These are phyloP conservation scores for Globisporangium splendens DNA, from an alignment of 352 stramenopile species.

Conservation along the genomic window DNA sequence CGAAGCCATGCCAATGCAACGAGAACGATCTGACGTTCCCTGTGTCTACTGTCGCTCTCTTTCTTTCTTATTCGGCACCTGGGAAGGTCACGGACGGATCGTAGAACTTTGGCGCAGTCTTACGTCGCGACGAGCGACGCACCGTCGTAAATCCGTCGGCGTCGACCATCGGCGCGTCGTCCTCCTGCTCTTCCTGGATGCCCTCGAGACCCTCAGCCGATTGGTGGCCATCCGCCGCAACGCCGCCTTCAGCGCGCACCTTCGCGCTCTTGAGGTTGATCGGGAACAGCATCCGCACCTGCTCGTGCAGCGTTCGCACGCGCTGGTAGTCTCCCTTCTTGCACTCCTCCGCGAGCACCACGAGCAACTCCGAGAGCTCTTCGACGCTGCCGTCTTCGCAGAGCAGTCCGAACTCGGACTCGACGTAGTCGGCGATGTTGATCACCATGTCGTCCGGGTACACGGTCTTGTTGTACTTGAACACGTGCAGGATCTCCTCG, in stretches of 20 bases:
- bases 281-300: conserved; percentile 66
- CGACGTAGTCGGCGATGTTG: conserved; percentile 71
- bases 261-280: conserved; percentile 83
- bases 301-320: conserved; percentile 65
- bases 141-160: conserved; percentile 76
- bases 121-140: conserved; percentile 64
- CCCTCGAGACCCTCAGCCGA: conserved; percentile 15
- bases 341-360: conserved; percentile 66
- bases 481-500: conserved; percentile 73
- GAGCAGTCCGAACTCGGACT: conserved; percentile 71
- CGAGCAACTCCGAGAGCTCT: conserved; percentile 64
- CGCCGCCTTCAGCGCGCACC: conserved; percentile 37
- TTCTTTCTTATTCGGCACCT: conserved; percentile 51
- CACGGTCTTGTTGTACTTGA: conserved; percentile 79
- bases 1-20: not conserved
- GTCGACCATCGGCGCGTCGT: conserved; percentile 34
- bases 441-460: conserved; percentile 62
- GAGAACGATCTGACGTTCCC: not conserved
- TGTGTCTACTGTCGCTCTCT: no score
- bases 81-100: conserved; percentile 74
- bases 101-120: conserved; percentile 67
- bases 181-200: conserved; percentile 22
- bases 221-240: conserved; percentile 15
- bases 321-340: conserved; percentile 71
- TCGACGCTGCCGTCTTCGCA: conserved; percentile 79